phyloP scores from a whole-genome alignment of 306 rosid genomes.

The Hylodesmum podocarpum region DNA sequence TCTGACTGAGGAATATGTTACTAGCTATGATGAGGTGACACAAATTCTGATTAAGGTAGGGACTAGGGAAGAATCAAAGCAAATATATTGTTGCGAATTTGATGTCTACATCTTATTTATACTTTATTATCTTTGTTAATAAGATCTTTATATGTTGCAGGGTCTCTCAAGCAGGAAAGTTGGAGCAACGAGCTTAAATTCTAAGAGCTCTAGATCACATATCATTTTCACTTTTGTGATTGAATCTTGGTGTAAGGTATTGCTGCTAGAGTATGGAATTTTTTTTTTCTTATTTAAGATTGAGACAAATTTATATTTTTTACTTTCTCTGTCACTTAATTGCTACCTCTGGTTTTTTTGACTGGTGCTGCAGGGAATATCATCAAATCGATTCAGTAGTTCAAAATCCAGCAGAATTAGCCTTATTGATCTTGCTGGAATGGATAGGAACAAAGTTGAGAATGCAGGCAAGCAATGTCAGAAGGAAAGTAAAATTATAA shows the following conservation, averaged over 20 bases:
- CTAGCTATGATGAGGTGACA: conserved; percentile 85
- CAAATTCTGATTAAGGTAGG: conserved; percentile 88
- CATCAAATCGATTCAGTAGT: conserved; percentile 79
- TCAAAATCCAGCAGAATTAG: conserved; percentile 94
- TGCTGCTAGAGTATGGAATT: neutral
- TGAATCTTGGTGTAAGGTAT: conserved; percentile 97
- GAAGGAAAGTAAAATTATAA: conserved; percentile 66
- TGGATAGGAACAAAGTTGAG: conserved; percentile 66
- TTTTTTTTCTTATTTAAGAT: conserved; percentile 1
- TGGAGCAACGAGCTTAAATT: conserved; percentile 81
- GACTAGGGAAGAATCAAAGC: conserved; percentile 19
- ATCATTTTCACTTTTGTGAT: conserved; percentile 76
- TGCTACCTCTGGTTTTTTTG: conserved; percentile 23
- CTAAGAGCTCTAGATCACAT: conserved; percentile 95
- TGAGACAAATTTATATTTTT: neutral
- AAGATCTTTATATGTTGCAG: conserved; percentile 45
- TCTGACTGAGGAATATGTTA: conserved; percentile 89
- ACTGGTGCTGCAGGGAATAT: conserved; percentile 55
- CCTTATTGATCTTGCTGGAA: conserved; percentile 91
- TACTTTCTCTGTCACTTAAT: neutral
- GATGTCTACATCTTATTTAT: neutral
- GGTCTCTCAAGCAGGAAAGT: conserved; percentile 98
- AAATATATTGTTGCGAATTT: neutral
- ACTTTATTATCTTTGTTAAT: conserved; percentile 6
- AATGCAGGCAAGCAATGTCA: conserved; percentile 56